These are phyloP conservation scores for Rhodomyrtus tomentosa DNA, from an alignment of 345 rosid species.

Conservation along the genomic window DNA sequence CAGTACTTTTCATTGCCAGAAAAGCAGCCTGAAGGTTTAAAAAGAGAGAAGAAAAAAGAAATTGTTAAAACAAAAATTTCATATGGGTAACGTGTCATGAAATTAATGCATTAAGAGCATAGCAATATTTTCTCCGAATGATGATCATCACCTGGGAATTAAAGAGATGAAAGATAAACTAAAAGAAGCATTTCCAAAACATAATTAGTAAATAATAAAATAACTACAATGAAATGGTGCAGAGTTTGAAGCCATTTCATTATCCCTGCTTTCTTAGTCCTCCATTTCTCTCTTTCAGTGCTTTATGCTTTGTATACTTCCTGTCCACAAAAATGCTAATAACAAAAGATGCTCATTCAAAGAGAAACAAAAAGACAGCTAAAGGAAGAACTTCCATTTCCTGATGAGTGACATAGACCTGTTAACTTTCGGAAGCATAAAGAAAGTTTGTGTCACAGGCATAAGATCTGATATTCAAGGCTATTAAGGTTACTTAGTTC, in stretches of 20 bases:
- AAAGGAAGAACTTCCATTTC: background rate
- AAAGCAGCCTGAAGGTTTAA: slow-evolving; percentile 60
- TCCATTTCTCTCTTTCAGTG: background rate
- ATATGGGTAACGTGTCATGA: background rate
- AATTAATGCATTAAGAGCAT: background rate
- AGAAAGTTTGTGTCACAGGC: background rate
- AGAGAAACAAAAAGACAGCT: background rate
- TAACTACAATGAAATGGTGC: background rate
- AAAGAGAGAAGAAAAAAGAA: background rate
- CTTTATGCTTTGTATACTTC: background rate
- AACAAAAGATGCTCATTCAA: background rate
- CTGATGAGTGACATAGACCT: background rate
- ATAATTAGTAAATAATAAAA: background rate
- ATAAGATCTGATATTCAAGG: background rate
- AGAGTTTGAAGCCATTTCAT: background rate
- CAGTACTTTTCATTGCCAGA: slow-evolving; percentile 90
- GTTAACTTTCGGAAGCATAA: background rate
- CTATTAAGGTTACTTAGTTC: background rate
- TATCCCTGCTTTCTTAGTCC: background rate
- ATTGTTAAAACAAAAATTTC: background rate
- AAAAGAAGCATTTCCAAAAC: background rate
- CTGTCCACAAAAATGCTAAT: background rate
- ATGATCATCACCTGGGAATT: background rate
- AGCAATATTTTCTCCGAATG: background rate
- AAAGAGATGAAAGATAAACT: background rate